These are phyloP conservation scores for Phytomonas sp. DNA, from an alignment of 208 protist species.

Conservation along the genomic window DNA sequence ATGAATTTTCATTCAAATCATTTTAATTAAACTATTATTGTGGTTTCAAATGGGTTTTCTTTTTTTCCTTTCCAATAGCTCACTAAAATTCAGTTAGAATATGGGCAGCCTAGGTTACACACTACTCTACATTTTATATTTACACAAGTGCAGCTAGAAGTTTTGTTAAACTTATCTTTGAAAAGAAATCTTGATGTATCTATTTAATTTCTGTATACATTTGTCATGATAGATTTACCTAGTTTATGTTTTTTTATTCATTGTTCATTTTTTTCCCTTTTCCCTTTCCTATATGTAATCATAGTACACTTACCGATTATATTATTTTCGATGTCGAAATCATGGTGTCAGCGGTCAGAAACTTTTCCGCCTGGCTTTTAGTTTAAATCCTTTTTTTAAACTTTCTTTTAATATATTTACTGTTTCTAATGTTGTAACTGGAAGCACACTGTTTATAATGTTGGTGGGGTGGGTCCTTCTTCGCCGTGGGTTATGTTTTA, in stretches of 20 bases:
- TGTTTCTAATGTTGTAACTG: not conserved
- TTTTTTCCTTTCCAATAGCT: constrained; percentile 3
- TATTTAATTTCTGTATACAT: constrained; percentile 11
- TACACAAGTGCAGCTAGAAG: no score
- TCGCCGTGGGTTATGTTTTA: not conserved
- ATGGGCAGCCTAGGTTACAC: constrained; percentile 4
- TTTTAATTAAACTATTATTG: constrained; percentile 3
- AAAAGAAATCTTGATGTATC: constrained; percentile 16
- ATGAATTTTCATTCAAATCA: constrained; percentile 6
- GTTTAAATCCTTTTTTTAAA: not conserved
- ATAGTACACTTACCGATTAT: not conserved
- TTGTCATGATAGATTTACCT: constrained; percentile 7
- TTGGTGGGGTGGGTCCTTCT: not conserved
- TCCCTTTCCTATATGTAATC: not conserved
- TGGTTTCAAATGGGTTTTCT: constrained; percentile 3
- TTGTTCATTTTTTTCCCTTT: not conserved
- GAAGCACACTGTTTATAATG: not conserved
- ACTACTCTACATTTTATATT: no score
- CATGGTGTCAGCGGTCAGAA: not conserved
- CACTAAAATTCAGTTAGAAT: constrained; percentile 3
- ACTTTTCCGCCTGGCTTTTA: not conserved
- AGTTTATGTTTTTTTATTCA: constrained; percentile 18
- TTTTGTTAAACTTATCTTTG: constrained; percentile 15
- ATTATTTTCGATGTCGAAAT: not conserved
- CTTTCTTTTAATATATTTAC: no score